phyloP scores from a whole-genome alignment of 139 green algal genomes.

The Micractinium sp. region DNA sequence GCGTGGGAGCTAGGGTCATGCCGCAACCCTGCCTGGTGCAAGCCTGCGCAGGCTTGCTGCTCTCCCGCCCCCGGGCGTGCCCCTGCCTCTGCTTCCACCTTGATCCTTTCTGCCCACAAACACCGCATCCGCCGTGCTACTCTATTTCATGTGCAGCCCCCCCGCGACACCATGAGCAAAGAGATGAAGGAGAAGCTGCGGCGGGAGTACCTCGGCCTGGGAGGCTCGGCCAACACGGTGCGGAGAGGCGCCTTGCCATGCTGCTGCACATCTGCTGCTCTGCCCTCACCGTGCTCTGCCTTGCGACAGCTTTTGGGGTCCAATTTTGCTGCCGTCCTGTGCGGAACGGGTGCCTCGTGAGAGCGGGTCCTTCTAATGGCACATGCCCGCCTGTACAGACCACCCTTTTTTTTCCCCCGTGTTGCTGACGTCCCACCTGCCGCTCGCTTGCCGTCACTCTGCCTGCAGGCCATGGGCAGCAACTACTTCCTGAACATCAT shows the following conservation, averaged over 20 bases:
- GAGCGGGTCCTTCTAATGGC: too few species aligned
- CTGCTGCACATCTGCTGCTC: too few species aligned
- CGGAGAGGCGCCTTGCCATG: background rate
- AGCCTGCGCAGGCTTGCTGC: background rate
- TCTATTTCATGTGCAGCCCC: background rate
- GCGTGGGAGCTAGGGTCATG: background rate
- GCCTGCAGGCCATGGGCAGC: constrained; percentile 28
- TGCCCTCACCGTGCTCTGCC: too few species aligned
- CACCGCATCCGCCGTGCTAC: background rate
- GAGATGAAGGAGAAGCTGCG: constrained; percentile 45
- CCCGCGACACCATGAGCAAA: constrained; percentile 20
- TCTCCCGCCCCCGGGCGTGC: background rate
- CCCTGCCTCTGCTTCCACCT: background rate
- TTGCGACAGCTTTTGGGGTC: too few species aligned
- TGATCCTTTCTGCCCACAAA: too few species aligned
- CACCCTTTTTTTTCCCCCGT: background rate
- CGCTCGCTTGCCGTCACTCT: background rate
- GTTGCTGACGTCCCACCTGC: background rate
- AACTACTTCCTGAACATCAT: constrained; percentile 52
- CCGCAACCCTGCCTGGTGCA: background rate
- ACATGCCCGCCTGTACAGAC: too few species aligned
- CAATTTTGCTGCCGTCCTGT: background rate
- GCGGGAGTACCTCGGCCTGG: constrained; percentile 38
- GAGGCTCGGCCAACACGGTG: constrained; percentile 44
- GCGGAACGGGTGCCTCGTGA: too few species aligned